A percentile compares a stretch with the other conserved stretches of the same genome.
Conservation (phyloP, 179 eudicot genomes). For the Amaranthus tricolor region DNA sequence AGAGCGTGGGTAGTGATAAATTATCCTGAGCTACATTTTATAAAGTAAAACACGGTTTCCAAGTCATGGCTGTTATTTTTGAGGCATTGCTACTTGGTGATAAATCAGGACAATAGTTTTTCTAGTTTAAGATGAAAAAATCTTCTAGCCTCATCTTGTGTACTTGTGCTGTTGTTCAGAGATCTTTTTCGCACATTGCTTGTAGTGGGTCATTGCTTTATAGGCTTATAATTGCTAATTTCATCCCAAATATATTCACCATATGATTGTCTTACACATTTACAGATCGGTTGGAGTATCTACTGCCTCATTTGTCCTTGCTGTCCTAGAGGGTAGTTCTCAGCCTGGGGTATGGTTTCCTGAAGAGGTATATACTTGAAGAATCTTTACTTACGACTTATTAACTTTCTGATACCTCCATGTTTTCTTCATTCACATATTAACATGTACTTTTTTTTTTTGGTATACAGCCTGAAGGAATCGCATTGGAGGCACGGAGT, state of each 20-base stretch:
- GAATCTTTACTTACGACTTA: neutral
- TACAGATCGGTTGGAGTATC: conserved; percentile 87
- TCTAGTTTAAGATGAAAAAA: neutral
- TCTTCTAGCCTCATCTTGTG: neutral
- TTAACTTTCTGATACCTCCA: neutral
- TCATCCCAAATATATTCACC: neutral
- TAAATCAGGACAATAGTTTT: neutral
- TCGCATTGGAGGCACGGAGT: conserved; percentile 82
- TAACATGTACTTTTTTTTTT: neutral
- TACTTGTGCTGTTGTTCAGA: neutral
- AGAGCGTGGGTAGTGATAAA: neutral
- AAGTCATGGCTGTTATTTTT: neutral
- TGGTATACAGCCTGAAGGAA: conserved; percentile 69
- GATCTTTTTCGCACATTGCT: neutral
- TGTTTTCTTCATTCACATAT: neutral
- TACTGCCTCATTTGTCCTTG: conserved; percentile 79
- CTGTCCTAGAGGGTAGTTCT: conserved; percentile 87
- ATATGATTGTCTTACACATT: conserved; percentile 14
- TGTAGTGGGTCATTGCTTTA: neutral
- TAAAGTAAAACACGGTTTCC: neutral
- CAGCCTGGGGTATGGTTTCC: conserved; percentile 99
- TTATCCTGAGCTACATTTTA: neutral
- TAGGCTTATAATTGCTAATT: neutral
- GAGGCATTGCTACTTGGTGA: neutral
- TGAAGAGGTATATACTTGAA: conserved; percentile 79